Conservation (phyloP, 768 basidiomycete species). For the Royoungia palumana region DNA sequence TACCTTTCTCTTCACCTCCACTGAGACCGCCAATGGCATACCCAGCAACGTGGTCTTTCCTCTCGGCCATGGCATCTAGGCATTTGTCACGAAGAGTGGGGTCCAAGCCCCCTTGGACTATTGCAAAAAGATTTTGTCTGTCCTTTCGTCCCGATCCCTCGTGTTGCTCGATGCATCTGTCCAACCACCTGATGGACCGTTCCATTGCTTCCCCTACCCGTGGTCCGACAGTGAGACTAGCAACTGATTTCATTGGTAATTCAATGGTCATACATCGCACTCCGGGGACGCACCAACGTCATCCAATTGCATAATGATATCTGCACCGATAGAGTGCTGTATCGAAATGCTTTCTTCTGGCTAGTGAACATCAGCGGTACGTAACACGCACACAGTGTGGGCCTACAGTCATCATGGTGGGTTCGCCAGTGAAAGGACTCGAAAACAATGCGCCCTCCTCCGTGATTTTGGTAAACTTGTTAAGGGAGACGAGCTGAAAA, state of each 20-base stretch:
- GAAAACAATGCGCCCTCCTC: conserved; percentile 86
- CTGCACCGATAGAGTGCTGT: conserved; percentile 87
- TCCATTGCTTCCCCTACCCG: conserved; percentile 87
- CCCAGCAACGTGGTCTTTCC: conserved; percentile 75
- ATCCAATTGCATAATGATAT: conserved; percentile 94
- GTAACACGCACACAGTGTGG: not conserved
- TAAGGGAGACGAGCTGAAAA: conserved; percentile 82
- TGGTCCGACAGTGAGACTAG: conserved; percentile 75
- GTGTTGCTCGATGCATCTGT: conserved; percentile 80
- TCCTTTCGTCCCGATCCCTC: conserved; percentile 59
- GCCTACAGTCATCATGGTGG: conserved; percentile 82
- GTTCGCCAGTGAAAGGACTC: conserved; percentile 83
- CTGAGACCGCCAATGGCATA: conserved; percentile 90
- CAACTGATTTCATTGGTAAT: conserved; percentile 43
- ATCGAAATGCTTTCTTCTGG: conserved; percentile 90
- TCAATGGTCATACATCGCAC: not conserved
- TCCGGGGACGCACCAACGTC: conserved; percentile 66
- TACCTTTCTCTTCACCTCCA: conserved; percentile 90
- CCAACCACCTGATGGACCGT: conserved; percentile 86
- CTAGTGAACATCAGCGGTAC: conserved; percentile 35
- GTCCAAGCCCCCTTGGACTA: conserved; percentile 86
- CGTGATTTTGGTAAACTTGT: conserved; percentile 81
- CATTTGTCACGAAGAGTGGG: conserved; percentile 68
- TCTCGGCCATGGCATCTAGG: conserved; percentile 75
- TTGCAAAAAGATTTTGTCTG: conserved; percentile 85